Conservation (phyloP, 192 early-diverging fungal species). For the Paraglomus brasilianum region DNA sequence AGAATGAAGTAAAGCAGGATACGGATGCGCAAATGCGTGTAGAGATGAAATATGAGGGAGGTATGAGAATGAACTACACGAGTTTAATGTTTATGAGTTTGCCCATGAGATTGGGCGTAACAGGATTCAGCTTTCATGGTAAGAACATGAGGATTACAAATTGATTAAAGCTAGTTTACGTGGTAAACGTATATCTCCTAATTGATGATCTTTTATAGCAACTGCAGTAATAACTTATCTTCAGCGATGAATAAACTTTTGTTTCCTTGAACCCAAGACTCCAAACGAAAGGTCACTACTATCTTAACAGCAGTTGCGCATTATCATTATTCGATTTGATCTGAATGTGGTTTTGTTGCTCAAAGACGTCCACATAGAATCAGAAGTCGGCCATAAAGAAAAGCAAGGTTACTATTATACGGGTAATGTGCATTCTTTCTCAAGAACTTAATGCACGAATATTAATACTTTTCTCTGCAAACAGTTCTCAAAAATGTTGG, state of each 20-base stretch:
- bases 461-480: constrained; percentile 25
- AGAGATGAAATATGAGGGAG: too few species aligned
- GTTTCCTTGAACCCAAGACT: constrained; percentile 66
- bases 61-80: constrained; percentile 75
- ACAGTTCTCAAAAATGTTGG: constrained; percentile 78
- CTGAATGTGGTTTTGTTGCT: constrained; percentile 33
- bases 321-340: constrained; percentile 9
- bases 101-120: constrained; percentile 65
- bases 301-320: background rate
- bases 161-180: too few species aligned
- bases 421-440: background rate
- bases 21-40: constrained; percentile 69
- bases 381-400: constrained; percentile 62
- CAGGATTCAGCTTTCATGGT: constrained; percentile 68
- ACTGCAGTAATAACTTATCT: constrained; percentile 68
- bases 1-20: constrained; percentile 50
- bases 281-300: constrained; percentile 44
- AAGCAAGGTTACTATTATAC: constrained; percentile 54
- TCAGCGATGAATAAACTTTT: constrained; percentile 62
- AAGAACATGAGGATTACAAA: background rate
- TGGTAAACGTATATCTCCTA: background rate
- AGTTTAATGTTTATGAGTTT: constrained; percentile 68
- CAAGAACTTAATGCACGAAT: background rate
- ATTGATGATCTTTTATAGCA: constrained; percentile 49
- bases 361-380: constrained; percentile 60